Evolutionary conservation across 768 basidiomycete genomes (phyloP), one percentile per base, ranked within the genome.

Genomic region (Auricularia sp.): DNA sequence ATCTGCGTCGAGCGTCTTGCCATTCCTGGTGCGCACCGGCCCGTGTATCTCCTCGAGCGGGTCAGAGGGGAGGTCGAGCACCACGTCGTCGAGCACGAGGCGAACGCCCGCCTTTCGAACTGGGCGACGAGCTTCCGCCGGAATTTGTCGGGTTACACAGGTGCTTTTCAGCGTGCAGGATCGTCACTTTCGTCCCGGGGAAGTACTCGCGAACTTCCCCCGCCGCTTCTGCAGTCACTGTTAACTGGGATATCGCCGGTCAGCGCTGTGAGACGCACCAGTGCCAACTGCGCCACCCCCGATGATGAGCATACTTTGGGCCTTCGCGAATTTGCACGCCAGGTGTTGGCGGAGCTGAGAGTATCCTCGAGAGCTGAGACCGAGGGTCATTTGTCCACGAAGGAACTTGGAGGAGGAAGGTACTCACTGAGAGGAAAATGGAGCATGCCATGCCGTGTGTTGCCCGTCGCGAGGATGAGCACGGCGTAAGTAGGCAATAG

Each of bases 201-300:
- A 63, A 64, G 56, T 58, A 65, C 44, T 69, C 66, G 21, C 59
- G 54, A 8, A 70, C 67, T 54, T 70, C 69, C 3, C 68, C 68
- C 8, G 68, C 62, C 18, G 67, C 21, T 64, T 70, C 69, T 42
- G 39, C 13, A 8, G 39, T 8, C 39, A 14, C 2, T 29, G 29
- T 29, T 29, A 29, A 29, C 29, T 7, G 39, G 39, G 29, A 29
- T 29, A 0, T 5, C 13, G 39, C 7, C 13, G 8, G 39, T 8
- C 8, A 42, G 39, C 8, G 7, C 39, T 42, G 39, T 8, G 13
- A 42, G 39, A 42, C 39, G 39, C 8, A 42, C 39, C 39, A 37
- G 35, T 39, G 13, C 69, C 69, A 1, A 69, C 64, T 10, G 69
- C 64, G 6, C 69, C 69, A 39, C 66, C 66, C 1, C 69, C 69